Evolutionary conservation across 495 filamentous ascomycete genomes (phyloP), one percentile per base, ranked within the genome.

Genomic region (Elaphomyces granulatus): DNA sequence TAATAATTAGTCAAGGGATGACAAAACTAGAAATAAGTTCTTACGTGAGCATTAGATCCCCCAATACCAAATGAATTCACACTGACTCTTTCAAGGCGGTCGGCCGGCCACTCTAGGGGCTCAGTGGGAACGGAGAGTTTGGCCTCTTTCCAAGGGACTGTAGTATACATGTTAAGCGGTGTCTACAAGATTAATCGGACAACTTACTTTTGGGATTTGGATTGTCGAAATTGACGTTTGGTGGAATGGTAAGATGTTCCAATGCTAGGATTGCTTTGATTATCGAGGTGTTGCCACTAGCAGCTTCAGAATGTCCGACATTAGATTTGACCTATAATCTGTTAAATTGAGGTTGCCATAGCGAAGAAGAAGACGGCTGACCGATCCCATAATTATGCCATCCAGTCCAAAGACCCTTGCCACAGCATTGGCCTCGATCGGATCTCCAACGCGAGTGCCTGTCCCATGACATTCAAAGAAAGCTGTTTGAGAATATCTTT

Each of bases 61-160:
- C 77, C 77, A 36, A 73, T 77, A 0, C 77, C 76, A 37, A 81
- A 82, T 0, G 65, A 72, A 48, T 81, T 81, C 17, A 83, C 67
- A 39, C 71, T 76, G 2, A 61, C 71, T 10, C 75, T 60, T 15
- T 36, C 15, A 14, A 19, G 15, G 1, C 39, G 36, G 40, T 40
- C 32, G 2, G 45, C 30, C 10, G 55, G 51, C 55, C 52, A 55
- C 3, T 51, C 47, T 8, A 52, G 44, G 2, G 63, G 61, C 20
- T 49, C 23, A 8, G 46, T 41, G 15, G 42, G 43, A 3, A 58
- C 34, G 3, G 45, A 41, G 2, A 59, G n/a, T 1, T 47, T 32
- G 47, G 47, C 53, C 19, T 51, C 45, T 1, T 51, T 46, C 1
- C 49, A 37, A 0, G 41, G 43, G 15, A 59, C 58, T 23, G 3